Evolutionary conservation across 1,284 basidiomycete genomes (phyloP), one percentile per base, ranked within the genome.

Genomic region (Porodaedalea pini): DNA sequence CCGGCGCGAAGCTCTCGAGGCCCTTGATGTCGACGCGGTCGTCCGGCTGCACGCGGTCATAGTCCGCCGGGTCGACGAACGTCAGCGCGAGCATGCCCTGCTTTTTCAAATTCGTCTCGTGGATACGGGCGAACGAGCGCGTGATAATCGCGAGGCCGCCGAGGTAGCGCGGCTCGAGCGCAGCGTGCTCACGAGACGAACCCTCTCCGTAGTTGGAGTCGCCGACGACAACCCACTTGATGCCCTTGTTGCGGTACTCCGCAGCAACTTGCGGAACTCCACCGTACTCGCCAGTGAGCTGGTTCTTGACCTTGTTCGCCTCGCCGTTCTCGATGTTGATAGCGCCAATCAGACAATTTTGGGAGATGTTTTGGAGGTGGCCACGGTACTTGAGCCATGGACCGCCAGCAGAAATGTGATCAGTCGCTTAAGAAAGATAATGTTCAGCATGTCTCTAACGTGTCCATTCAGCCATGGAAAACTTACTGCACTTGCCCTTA

Each of bases 311-410:
- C 74, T 92, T 91, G 87, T 98, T 99, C 63, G 96, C 94, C 78
- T 98, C 90, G 63, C 85, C 88, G 74, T 94, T 97, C 77, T 94
- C 94, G 58, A 84, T 72, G 80, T 98, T 98, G 79, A 98, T 95
- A 57, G 94, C 95, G 71, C 94, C 94, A 64, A 98, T 98, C 73
- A 98, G 75, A 77, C 93, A 96, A 81, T 98, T 98, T 75, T 97
- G 92, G 36, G 94, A 97, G 73, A 98, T 99, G 84, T 99, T 98
- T 75, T 97, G 85, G 68, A 99, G 86, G 76, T 98, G 96, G 65
- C 96, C 96, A 80, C 96, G 92, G 83, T 95, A 98, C 79, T 98
- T 98, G 77, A 98, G 84, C 96, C 96, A 99, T 45, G 96, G 96
- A 59, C 96, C 96, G 80, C 94, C 96, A 72, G 94, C 93, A 62